These are phyloP conservation scores for Podospora conica DNA, from an alignment of 495 filamentous ascomycete genomes.

Conservation along the genomic window DNA sequence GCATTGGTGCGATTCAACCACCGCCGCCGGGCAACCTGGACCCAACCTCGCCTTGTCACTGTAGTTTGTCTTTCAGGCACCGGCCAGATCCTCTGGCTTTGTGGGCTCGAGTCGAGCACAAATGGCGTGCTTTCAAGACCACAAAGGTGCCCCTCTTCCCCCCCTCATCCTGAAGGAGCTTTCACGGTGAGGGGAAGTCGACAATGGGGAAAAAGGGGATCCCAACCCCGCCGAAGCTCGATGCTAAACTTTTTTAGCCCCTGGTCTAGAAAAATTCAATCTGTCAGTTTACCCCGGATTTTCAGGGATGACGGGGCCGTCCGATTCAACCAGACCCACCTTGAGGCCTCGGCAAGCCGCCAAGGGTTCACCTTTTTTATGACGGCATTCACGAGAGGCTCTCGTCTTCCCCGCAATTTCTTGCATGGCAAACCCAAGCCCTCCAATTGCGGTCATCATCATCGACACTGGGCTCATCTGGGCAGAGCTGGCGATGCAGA, in stretches of 20 bases:
- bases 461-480: neutral
- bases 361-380: neutral
- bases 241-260: constrained; percentile 1
- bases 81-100: neutral
- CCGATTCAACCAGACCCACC: neutral
- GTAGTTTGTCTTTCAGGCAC: too few relatives aligned
- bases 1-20: neutral
- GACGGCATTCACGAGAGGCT: neutral
- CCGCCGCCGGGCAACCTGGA: neutral
- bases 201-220: neutral
- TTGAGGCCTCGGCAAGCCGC: neutral
- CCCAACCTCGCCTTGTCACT: neutral
- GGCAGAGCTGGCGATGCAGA: neutral
- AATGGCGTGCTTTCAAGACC: neutral
- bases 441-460: neutral
- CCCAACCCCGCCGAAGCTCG: neutral
- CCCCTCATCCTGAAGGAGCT: neutral
- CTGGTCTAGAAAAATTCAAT: neutral
- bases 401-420: constrained; percentile 4
- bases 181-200: neutral
- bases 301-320: constrained; percentile 11
- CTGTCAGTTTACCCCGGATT: constrained; percentile 15
- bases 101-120: neutral
- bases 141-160: neutral
- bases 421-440: constrained; percentile 3